phyloP scores from a whole-genome alignment of 1,284 basidiomycete species.

The Cryptococcus sp. region DNA sequence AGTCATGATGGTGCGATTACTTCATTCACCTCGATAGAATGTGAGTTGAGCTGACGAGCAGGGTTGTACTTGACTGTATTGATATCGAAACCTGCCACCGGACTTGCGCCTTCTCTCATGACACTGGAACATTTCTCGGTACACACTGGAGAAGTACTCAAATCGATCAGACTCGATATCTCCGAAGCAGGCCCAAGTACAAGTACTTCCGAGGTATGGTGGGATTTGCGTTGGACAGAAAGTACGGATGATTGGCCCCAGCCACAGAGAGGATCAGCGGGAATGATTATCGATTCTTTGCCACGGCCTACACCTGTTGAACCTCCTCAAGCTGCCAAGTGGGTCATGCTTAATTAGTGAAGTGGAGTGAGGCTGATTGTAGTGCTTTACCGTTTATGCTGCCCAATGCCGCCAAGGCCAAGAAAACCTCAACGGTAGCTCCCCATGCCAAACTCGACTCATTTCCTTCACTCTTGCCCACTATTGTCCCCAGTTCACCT shows the following conservation, averaged over 20 bases:
- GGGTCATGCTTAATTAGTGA: slow-evolving; percentile 1
- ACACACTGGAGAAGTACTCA: slow-evolving; percentile 31
- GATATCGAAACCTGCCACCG: too few relatives aligned
- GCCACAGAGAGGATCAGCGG: slow-evolving; percentile 30
- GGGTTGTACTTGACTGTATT: too few relatives aligned
- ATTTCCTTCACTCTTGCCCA: slow-evolving; percentile 30
- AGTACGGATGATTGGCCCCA: slow-evolving; percentile 13
- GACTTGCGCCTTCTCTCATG: too few relatives aligned
- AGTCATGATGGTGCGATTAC: slow-evolving; percentile 28
- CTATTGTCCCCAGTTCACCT: slow-evolving; percentile 11
- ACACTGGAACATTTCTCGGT: slow-evolving; percentile 34
- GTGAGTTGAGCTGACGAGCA: background rate
- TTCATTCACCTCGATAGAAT: background rate
- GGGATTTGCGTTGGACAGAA: slow-evolving; percentile 11
- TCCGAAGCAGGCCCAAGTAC: background rate
- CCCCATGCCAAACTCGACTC: slow-evolving; percentile 22
- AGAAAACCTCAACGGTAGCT: slow-evolving; percentile 2
- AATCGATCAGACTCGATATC: slow-evolving; percentile 9
- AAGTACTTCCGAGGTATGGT: slow-evolving; percentile 9
- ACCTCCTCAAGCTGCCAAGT: slow-evolving; percentile 37
- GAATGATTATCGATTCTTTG: slow-evolving; percentile 34
- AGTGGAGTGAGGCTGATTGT: slow-evolving; percentile 5
- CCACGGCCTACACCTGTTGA: slow-evolving; percentile 37
- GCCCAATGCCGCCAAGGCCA: background rate
- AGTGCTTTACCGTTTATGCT: slow-evolving; percentile 21